Evolutionary conservation across 257 asterid genomes (phyloP).

Genomic region (Plantago major): DNA sequence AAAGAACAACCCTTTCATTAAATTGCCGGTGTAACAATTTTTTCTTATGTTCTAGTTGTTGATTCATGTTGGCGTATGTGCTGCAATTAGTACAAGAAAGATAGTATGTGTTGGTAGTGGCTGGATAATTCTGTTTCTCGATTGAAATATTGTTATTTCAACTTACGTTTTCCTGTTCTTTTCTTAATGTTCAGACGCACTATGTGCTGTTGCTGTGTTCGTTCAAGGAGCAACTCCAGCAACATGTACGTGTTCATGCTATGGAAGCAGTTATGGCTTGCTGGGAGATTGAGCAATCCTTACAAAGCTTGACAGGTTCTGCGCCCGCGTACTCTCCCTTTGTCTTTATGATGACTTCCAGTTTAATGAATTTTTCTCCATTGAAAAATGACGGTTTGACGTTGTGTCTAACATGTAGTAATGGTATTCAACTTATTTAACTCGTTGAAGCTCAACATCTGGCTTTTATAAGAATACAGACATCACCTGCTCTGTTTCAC

Average conservation of each 20-base stretch:
- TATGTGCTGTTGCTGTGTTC: slow-evolving; percentile 61
- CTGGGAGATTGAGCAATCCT: slow-evolving; percentile 70
- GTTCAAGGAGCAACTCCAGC: slow-evolving; percentile 65
- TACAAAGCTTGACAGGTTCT: slow-evolving; percentile 61
- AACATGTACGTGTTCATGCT: slow-evolving; percentile 67
- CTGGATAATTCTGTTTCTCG: not conserved
- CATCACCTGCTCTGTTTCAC: too few relatives aligned
- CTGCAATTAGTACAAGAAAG: slow-evolving; percentile 2
- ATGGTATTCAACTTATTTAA: not conserved
- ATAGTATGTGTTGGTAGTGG: not conserved
- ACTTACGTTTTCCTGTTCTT: slow-evolving; percentile 5
- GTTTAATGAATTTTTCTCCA: not conserved
- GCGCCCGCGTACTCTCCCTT: not conserved
- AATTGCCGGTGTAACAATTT: not conserved
- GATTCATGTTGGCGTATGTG: not conserved
- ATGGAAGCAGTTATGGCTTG: slow-evolving; percentile 77
- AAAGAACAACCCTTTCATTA: not conserved
- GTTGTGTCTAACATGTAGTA: not conserved
- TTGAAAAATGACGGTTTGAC: not conserved
- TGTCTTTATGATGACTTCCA: not conserved
- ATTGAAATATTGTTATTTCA: not conserved
- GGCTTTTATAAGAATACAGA: too few relatives aligned
- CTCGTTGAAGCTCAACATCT: not conserved
- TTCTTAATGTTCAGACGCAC: slow-evolving; percentile 39
- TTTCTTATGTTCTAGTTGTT: not conserved